Evolutionary conservation across 352 stramenopile species (phyloP), one percentile per base, ranked within the genome.

Genomic region (Hyaloperonospora arabidopsidis): DNA sequence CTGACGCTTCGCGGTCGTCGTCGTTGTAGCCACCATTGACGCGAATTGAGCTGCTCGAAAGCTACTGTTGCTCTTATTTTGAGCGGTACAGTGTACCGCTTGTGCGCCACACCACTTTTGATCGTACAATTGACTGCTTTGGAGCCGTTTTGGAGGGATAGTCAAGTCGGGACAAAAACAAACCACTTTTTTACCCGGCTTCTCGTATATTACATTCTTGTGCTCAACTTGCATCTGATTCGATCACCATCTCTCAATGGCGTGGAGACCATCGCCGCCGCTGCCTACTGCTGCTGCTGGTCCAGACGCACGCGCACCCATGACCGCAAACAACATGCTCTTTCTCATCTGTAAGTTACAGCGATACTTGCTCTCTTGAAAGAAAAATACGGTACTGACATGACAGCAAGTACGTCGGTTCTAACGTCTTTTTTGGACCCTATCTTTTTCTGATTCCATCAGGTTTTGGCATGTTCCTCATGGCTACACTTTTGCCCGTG

Each of bases 381-480:
- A 32, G 25, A 4, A 8, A 32, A 32, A 32, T 8, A n/a, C n/a
- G n/a, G n/a, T n/a, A n/a, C n/a, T n/a, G n/a, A n/a, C n/a, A n/a
- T n/a, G n/a, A n/a, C n/a, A n/a, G n/a, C n/a, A n/a, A n/a, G n/a
- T n/a, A n/a, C n/a, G n/a, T n/a, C 25, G 25, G 25, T 32, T 32
- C 25, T 32, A 32, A 32, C 25, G 4, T 17, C 14, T 44, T 23
- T 53, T 11, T 29, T 17, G 10, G 29, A 14, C 18, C 41, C 32
- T 21, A 35, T 53, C 23, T 62, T 43, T 5, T 19, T 21, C 5
- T 67, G 56, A 6, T 32, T 15, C 14, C 36, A 8, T 23, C 34
- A 89, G 79, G 67, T 5, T 70, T 89, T 18, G 79, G 79, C 15
- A 83, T 84, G 74, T 89, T 89, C 57, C 72, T 89, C 45, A 69